Conservation (phyloP, 768 basidiomycete genomes). For the Lactarius sanguifluus region DNA sequence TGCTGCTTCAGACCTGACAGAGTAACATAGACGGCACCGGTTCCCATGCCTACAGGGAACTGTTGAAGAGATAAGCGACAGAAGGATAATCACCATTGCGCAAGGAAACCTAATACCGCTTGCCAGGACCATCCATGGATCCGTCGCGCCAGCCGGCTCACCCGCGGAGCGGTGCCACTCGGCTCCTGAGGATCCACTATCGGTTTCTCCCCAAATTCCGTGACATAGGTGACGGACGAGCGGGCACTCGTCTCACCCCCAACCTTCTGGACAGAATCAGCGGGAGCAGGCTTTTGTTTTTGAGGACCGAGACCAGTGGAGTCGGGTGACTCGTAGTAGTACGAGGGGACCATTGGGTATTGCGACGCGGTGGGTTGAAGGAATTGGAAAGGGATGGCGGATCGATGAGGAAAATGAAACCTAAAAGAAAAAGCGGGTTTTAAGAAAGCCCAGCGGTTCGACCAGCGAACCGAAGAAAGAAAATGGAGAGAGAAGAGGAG, state of each 20-base stretch:
- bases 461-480: slow-evolving; percentile 13
- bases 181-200: background rate
- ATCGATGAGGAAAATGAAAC: background rate
- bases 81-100: background rate
- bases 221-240: background rate
- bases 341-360: background rate
- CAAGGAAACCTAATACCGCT: slow-evolving; percentile 38
- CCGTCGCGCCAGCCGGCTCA: slow-evolving; percentile 41
- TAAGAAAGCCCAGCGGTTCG: slow-evolving; percentile 11
- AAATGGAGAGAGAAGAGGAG: background rate
- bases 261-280: background rate
- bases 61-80: slow-evolving; percentile 28
- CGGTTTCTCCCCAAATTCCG: background rate
- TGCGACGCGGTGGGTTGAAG: too few relatives aligned
- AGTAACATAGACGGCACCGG: slow-evolving; percentile 50
- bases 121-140: slow-evolving; percentile 55
- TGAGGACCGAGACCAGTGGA: background rate
- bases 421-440: background rate
- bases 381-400: background rate
- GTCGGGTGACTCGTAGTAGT: background rate
- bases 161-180: background rate
- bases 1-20: slow-evolving; percentile 43
- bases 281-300: background rate
- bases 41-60: slow-evolving; percentile 54
- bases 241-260: background rate